Percentiles rank a stretch among this genome's conserved stretches.
Evolutionary conservation across 1,284 basidiomycete genomes (phyloP).

Genomic region (Ustilago curta): DNA sequence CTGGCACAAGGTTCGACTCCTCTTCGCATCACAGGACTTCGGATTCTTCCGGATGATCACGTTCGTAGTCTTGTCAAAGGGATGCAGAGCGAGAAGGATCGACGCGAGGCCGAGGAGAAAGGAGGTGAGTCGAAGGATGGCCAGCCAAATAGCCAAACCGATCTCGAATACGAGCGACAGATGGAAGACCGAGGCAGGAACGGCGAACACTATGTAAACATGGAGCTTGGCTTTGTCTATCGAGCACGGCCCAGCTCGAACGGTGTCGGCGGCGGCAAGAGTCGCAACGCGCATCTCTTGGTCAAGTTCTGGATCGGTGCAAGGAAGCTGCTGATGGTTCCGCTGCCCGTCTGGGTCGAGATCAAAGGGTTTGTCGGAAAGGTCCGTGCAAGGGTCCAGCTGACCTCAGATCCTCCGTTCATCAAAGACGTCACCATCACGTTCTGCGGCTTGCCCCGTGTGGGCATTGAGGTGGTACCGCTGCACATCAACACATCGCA

Average conservation of each 20-base stretch:
- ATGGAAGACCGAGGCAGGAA: constrained; percentile 17
- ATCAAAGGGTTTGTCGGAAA: constrained; percentile 55
- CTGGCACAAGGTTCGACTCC: constrained; percentile 52
- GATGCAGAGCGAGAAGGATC: constrained; percentile 9
- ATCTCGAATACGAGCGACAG: constrained; percentile 2
- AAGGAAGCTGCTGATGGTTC: constrained; percentile 38
- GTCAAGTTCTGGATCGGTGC: constrained; percentile 56
- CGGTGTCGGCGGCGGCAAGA: constrained; percentile 35
- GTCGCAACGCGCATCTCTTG: constrained; percentile 48
- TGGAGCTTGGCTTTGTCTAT: constrained; percentile 52
- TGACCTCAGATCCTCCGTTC: constrained; percentile 56
- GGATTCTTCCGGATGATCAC: constrained; percentile 34
- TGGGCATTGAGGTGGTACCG: constrained; percentile 51
- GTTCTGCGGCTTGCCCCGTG: constrained; percentile 52
- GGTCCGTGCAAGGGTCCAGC: constrained; percentile 40
- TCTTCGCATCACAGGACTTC: constrained; percentile 47
- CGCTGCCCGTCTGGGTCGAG: constrained; percentile 59
- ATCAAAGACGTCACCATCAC: constrained; percentile 54
- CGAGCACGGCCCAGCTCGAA: constrained; percentile 36
- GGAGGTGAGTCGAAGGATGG: no score
- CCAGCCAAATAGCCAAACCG: background rate
- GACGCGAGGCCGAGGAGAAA: background rate
- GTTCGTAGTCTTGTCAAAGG: constrained; percentile 6
- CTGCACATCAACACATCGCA: constrained; percentile 49
- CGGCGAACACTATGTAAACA: constrained; percentile 47